Percentiles rank a stretch among this genome's conserved stretches.
Conservation (phyloP, 2,329 filamentous ascomycete species). For the Hypoxylon sp. region DNA sequence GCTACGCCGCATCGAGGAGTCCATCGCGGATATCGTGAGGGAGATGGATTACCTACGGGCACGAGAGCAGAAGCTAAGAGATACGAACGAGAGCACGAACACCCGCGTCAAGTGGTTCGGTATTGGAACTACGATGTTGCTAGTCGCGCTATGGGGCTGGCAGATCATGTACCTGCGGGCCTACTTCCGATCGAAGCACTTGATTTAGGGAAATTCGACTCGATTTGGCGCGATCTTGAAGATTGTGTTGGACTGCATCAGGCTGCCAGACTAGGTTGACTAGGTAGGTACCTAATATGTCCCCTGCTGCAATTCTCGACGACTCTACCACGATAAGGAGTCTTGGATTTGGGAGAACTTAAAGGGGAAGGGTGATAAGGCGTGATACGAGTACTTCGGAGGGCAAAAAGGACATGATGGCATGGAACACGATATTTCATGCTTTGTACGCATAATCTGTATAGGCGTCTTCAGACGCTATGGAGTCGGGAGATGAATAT, state of each 20-base stretch:
- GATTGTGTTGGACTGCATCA: constrained; percentile 8
- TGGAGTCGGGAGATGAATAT: constrained; percentile 47
- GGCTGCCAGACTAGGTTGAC: constrained; percentile 17
- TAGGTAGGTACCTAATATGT: neutral
- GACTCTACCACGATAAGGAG: constrained; percentile 26
- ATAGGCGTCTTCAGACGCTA: constrained; percentile 47
- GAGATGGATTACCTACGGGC: constrained; percentile 97
- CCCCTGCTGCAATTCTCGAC: constrained; percentile 14
- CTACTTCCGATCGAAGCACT: constrained; percentile 83
- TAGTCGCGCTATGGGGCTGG: constrained; percentile 92
- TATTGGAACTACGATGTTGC: constrained; percentile 90
- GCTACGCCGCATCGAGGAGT: constrained; percentile 91
- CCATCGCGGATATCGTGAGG: constrained; percentile 86
- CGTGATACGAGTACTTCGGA: constrained; percentile 34
- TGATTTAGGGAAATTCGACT: constrained; percentile 49
- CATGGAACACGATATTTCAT: constrained; percentile 44
- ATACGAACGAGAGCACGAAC: constrained; percentile 99
- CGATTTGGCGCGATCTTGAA: constrained; percentile 2
- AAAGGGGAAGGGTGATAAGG: constrained; percentile 20
- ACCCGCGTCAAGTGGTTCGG: constrained; percentile 99
- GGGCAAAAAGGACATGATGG: constrained; percentile 42
- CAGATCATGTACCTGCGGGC: constrained; percentile 97
- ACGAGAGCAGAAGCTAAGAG: constrained; percentile 94
- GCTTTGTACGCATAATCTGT: constrained; percentile 54
- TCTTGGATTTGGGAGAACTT: constrained; percentile 33